Conservation (phyloP, 2,329 filamentous ascomycete genomes). For the Magnaporthiopsis poae region DNA sequence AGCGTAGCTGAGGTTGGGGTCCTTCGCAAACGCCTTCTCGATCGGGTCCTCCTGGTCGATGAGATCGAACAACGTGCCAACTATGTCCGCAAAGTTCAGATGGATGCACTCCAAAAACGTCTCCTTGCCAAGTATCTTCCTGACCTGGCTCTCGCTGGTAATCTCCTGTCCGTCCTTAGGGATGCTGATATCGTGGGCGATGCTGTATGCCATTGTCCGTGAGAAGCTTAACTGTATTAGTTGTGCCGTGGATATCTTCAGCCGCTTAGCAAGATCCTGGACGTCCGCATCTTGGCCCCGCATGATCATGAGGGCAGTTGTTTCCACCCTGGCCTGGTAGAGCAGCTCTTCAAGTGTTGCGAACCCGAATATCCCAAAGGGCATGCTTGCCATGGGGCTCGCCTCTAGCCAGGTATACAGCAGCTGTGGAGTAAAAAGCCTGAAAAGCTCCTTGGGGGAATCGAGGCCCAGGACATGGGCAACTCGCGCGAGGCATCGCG, state of each 20-base stretch:
- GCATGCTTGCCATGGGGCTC: constrained; percentile 59
- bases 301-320: constrained; percentile 73
- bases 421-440: constrained; percentile 76
- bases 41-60: constrained; percentile 69
- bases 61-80: constrained; percentile 65
- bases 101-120: constrained; percentile 54
- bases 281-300: constrained; percentile 59
- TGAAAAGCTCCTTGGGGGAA: constrained; percentile 63
- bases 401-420: constrained; percentile 80
- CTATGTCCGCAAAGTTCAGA: constrained; percentile 63
- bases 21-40: constrained; percentile 56
- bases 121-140: constrained; percentile 58
- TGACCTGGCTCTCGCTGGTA: constrained; percentile 57
- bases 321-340: constrained; percentile 61
- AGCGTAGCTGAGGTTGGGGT: constrained; percentile 49
- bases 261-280: constrained; percentile 45
- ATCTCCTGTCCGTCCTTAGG: constrained; percentile 30
- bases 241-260: constrained; percentile 44
- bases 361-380: constrained; percentile 80
- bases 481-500: constrained; percentile 58
- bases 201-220: constrained; percentile 72
- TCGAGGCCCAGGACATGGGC: constrained; percentile 54
- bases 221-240: constrained; percentile 62
- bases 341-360: constrained; percentile 58
- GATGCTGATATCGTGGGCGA: constrained; percentile 61